Percentiles rank a stretch among this genome's conserved stretches.
Conservation (phyloP, 495 filamentous ascomycete genomes). For the Hypoxylon intermedium region DNA sequence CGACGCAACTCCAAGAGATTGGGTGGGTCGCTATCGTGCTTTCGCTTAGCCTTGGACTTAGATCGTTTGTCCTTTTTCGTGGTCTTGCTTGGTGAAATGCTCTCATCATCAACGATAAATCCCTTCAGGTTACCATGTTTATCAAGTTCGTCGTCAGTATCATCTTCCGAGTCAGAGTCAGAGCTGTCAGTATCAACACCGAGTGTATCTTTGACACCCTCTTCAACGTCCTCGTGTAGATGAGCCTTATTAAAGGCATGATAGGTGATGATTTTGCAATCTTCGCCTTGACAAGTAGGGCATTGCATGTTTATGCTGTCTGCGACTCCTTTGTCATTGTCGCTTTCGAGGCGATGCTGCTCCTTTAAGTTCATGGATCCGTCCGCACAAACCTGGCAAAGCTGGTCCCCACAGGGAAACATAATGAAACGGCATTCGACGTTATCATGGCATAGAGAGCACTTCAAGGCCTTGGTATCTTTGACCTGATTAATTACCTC, state of each 20-base stretch:
- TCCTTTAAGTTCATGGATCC: slow-evolving; percentile 68
- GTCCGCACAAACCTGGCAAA: slow-evolving; percentile 79
- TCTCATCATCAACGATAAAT: slow-evolving; percentile 66
- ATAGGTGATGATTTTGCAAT: slow-evolving; percentile 74
- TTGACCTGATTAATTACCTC: slow-evolving; percentile 74
- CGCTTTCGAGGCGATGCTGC: slow-evolving; percentile 48
- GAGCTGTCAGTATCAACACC: slow-evolving; percentile 31
- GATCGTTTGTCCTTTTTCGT: slow-evolving; percentile 33
- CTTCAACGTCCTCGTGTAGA: slow-evolving; percentile 52
- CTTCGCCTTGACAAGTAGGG: slow-evolving; percentile 81
- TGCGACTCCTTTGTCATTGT: slow-evolving; percentile 42
- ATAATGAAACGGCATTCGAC: slow-evolving; percentile 75
- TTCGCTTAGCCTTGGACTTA: slow-evolving; percentile 37
- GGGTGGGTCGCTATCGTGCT: slow-evolving; percentile 35
- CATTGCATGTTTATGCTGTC: slow-evolving; percentile 63
- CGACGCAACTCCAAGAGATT: slow-evolving; percentile 50
- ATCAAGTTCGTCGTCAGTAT: slow-evolving; percentile 48
- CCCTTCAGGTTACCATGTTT: slow-evolving; percentile 57
- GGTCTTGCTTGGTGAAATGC: background rate
- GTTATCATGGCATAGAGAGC: slow-evolving; percentile 81
- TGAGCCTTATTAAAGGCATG: slow-evolving; percentile 77
- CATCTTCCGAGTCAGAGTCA: slow-evolving; percentile 38
- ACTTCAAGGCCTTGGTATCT: slow-evolving; percentile 63
- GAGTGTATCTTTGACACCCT: background rate
- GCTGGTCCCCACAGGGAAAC: slow-evolving; percentile 83